Percentiles rank a stretch among this genome's conserved stretches.
These are phyloP conservation scores for Parastagonospora nodorum DNA, from an alignment of 2,329 filamentous ascomycete genomes.

Conservation along the genomic window DNA sequence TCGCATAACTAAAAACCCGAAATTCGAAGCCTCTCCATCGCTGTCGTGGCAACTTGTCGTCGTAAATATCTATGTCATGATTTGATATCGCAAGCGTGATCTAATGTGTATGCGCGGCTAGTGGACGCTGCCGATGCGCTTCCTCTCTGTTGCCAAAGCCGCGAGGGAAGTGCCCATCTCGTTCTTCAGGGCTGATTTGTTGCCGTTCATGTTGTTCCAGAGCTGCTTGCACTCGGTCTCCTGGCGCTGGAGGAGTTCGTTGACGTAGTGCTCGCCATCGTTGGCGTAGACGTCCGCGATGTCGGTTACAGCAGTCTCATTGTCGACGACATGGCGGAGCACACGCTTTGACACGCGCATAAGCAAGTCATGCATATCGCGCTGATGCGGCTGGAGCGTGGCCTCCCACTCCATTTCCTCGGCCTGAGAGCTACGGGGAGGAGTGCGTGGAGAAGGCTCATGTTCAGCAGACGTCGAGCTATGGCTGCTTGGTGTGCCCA, in stretches of 20 bases:
- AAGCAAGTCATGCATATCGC: slow-evolving; percentile 45
- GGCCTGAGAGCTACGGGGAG: slow-evolving; percentile 23
- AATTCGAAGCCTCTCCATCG: no score
- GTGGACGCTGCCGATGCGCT: neutral
- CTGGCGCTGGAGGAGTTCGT: slow-evolving; percentile 50
- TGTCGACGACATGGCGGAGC: slow-evolving; percentile 52
- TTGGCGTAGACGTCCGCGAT: slow-evolving; percentile 52
- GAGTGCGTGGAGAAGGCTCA: slow-evolving; percentile 20
- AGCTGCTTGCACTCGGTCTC: slow-evolving; percentile 41
- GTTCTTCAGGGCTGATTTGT: slow-evolving; percentile 24
- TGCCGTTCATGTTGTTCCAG: slow-evolving; percentile 25
- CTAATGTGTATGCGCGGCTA: no score
- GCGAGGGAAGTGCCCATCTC: slow-evolving; percentile 19
- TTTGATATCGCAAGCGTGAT: no score
- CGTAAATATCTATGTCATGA: no score
- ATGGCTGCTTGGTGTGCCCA: slow-evolving; percentile 28
- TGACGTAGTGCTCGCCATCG: slow-evolving; percentile 51
- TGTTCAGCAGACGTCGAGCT: slow-evolving; percentile 33
- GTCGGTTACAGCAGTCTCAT: slow-evolving; percentile 51
- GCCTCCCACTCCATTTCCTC: slow-evolving; percentile 48
- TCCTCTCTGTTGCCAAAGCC: slow-evolving; percentile 13
- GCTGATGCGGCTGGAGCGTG: slow-evolving; percentile 47
- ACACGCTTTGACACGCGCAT: slow-evolving; percentile 51
- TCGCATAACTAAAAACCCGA: no score
- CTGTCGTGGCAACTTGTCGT: no score